Conservation (phyloP, 2,329 filamentous ascomycete species). For the Aspergillus texensis region DNA sequence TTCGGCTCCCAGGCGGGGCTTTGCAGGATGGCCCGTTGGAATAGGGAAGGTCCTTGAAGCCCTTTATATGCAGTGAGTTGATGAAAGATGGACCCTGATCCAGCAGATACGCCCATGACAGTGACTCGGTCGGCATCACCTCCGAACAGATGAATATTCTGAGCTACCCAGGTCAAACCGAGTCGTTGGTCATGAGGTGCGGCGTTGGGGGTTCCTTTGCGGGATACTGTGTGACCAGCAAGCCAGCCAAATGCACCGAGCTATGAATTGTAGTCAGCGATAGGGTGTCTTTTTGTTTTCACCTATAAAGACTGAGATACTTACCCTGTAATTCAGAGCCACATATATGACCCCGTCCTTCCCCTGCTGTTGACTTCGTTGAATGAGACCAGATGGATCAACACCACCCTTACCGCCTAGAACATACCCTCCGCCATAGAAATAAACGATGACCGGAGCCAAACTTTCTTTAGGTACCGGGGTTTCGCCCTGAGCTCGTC, state of each 20-base stretch:
- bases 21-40: slow-evolving; percentile 48
- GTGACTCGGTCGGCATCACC: slow-evolving; percentile 56
- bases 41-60: slow-evolving; percentile 42
- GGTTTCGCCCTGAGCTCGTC: slow-evolving; percentile 18
- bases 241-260: slow-evolving; percentile 55
- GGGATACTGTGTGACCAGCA: slow-evolving; percentile 36
- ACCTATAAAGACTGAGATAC: slow-evolving; percentile 7
- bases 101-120: slow-evolving; percentile 49
- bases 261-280: slow-evolving; percentile 17
- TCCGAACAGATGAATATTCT: slow-evolving; percentile 58
- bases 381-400: slow-evolving; percentile 44
- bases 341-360: slow-evolving; percentile 50
- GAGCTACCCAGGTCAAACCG: slow-evolving; percentile 60
- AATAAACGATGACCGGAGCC: slow-evolving; percentile 46
- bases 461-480: slow-evolving; percentile 5
- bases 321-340: slow-evolving; percentile 50
- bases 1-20: slow-evolving; percentile 45
- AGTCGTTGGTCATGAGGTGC: slow-evolving; percentile 58
- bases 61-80: slow-evolving; percentile 57
- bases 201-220: slow-evolving; percentile 52
- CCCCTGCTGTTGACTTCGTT: slow-evolving; percentile 41
- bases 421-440: not conserved
- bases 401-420: slow-evolving; percentile 26
- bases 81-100: slow-evolving; percentile 57
- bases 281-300: not conserved